phyloP scores from a whole-genome alignment of 2,329 filamentous ascomycete species.

The Karstenula rhodostoma region DNA sequence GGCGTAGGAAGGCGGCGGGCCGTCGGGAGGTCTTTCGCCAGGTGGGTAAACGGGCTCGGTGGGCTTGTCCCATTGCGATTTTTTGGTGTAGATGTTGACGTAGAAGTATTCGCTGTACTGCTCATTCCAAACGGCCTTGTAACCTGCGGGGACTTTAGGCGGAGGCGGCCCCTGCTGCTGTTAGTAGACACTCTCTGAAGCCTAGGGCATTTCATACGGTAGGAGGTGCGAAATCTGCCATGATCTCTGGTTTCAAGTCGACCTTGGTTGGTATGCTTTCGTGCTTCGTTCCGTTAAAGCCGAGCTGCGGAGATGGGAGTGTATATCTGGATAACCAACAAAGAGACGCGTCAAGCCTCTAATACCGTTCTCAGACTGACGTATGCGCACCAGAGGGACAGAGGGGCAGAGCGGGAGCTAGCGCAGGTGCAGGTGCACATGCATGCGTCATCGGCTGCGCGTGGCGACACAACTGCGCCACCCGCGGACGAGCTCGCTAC shows the following conservation, averaged over 20 bases:
- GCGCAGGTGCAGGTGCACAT: neutral
- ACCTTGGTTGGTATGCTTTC: neutral
- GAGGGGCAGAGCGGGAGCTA: neutral
- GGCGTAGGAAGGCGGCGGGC: slow-evolving; percentile 73
- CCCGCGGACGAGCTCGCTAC: too few species aligned
- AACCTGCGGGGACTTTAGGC: slow-evolving; percentile 75
- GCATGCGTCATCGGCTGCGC: neutral
- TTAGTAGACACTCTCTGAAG: slow-evolving; percentile 2
- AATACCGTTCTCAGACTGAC: neutral
- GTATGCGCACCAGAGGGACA: neutral
- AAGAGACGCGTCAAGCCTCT: neutral
- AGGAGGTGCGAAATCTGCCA: slow-evolving; percentile 49
- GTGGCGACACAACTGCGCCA: neutral
- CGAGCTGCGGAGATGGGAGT: neutral
- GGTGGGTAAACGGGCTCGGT: slow-evolving; percentile 70
- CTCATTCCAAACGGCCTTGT: slow-evolving; percentile 83
- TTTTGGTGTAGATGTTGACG: slow-evolving; percentile 86
- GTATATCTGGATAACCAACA: neutral
- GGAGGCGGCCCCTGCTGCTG: slow-evolving; percentile 61
- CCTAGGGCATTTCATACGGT: slow-evolving; percentile 30
- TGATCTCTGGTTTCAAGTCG: slow-evolving; percentile 11
- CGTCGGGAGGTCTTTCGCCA: slow-evolving; percentile 57
- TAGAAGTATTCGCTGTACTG: slow-evolving; percentile 96
- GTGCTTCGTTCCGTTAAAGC: neutral
- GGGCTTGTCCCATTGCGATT: slow-evolving; percentile 90